Evolutionary conservation across 495 filamentous ascomycete species (phyloP).

Genomic region (Chaetomidium leptoderma): DNA sequence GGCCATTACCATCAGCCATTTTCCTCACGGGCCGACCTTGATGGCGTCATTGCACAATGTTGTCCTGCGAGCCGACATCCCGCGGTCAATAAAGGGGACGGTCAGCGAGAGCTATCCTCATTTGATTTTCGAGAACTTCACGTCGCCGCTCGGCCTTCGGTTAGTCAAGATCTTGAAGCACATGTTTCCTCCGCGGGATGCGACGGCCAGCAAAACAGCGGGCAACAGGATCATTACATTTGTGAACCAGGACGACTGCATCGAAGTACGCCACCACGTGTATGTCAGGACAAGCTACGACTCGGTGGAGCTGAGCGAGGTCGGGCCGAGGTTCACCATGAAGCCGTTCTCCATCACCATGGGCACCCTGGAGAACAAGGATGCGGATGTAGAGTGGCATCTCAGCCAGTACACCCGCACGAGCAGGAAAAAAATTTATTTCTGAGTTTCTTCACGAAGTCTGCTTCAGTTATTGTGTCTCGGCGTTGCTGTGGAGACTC

Average conservation of each 20-base stretch:
- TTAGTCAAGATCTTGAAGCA: conserved; percentile 92
- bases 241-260: conserved; percentile 88
- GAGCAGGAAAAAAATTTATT: conserved; percentile 85
- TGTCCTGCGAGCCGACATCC: conserved; percentile 88
- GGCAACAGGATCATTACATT: conserved; percentile 91
- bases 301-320: conserved; percentile 88
- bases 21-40: conserved; percentile 89
- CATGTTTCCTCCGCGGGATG: conserved; percentile 86
- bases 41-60: conserved; percentile 94
- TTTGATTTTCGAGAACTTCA: conserved; percentile 93
- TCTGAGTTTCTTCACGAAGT: conserved; percentile 43
- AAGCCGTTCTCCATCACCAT: conserved; percentile 87
- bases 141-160: conserved; percentile 70
- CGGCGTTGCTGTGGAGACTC: neutral
- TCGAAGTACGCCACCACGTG: conserved; percentile 60
- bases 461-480: neutral
- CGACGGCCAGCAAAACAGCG: conserved; percentile 60
- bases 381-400: conserved; percentile 95
- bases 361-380: conserved; percentile 91
- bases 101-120: conserved; percentile 94
- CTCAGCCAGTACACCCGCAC: conserved; percentile 93
- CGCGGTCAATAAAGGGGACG: conserved; percentile 78
- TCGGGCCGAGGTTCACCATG: conserved; percentile 96
- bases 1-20: conserved; percentile 86
- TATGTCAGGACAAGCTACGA: conserved; percentile 71